These are phyloP conservation scores for Ascocoryne sarcoides DNA, from an alignment of 2,329 filamentous ascomycete genomes.

Conservation along the genomic window DNA sequence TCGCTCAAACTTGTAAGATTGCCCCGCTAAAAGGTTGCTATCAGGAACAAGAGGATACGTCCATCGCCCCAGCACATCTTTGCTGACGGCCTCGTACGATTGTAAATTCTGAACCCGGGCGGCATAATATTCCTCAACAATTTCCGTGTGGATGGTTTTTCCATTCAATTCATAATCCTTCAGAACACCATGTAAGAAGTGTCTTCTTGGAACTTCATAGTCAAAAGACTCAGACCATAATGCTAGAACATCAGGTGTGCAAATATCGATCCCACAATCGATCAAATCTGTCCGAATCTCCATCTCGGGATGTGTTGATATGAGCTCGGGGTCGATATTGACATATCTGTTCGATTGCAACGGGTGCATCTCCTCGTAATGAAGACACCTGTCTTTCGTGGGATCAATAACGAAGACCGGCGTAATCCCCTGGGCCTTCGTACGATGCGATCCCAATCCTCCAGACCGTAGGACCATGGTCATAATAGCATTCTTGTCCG, in stretches of 20 bases:
- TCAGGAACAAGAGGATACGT: conserved; percentile 84
- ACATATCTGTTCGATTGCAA: conserved; percentile 56
- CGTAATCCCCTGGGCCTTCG: conserved; percentile 64
- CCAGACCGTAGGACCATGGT: conserved; percentile 83
- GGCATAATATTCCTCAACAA: conserved; percentile 75
- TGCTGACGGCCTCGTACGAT: conserved; percentile 82
- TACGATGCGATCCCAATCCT: conserved; percentile 60
- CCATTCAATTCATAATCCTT: conserved; percentile 97
- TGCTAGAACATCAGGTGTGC: conserved; percentile 88
- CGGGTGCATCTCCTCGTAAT: conserved; percentile 86
- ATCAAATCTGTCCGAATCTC: conserved; percentile 82
- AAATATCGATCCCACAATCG: conserved; percentile 94
- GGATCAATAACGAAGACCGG: conserved; percentile 85
- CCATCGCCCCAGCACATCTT: conserved; percentile 80
- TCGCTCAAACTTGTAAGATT: conserved; percentile 64
- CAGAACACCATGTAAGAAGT: conserved; percentile 84
- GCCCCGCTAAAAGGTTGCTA: conserved; percentile 70
- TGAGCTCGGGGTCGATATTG: conserved; percentile 69
- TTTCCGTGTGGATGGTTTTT: conserved; percentile 90
- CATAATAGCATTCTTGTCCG: conserved; percentile 95
- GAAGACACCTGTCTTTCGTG: conserved; percentile 69
- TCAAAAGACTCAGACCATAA: conserved; percentile 98
- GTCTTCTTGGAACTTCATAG: conserved; percentile 79
- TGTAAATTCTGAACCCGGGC: conserved; percentile 78
- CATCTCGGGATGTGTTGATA: conserved; percentile 63